Evolutionary conservation across 805 yeast species (phyloP).

Genomic region (Starmerella gropengiesseri): DNA sequence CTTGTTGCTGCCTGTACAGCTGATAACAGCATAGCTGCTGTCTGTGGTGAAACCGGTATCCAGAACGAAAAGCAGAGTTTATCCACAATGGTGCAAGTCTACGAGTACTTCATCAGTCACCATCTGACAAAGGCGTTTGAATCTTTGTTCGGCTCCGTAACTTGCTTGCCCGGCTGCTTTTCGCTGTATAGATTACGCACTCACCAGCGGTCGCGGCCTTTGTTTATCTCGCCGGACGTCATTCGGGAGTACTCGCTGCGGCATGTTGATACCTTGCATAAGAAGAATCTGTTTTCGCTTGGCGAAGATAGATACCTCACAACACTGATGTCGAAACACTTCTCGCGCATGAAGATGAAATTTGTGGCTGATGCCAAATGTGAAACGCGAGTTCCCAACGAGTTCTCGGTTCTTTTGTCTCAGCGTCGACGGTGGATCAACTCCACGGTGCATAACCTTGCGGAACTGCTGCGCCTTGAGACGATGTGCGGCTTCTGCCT

Average conservation of each 20-base stretch:
- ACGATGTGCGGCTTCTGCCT: conserved; percentile 54
- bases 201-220: conserved; percentile 42
- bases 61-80: conserved; percentile 44
- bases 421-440: conserved; percentile 82
- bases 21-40: conserved; percentile 48
- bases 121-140: conserved; percentile 56
- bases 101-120: conserved; percentile 53
- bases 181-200: conserved; percentile 41
- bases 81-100: conserved; percentile 54
- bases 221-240: conserved; percentile 49
- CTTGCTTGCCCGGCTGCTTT: conserved; percentile 61
- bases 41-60: conserved; percentile 53
- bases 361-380: conserved; percentile 51
- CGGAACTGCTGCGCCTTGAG: conserved; percentile 44
- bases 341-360: conserved; percentile 44
- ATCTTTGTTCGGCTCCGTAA: conserved; percentile 49
- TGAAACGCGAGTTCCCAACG: conserved; percentile 48
- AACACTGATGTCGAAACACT: conserved; percentile 46
- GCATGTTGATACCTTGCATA: conserved; percentile 48
- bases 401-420: conserved; percentile 75
- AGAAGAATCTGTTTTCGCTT: conserved; percentile 47
- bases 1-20: conserved; percentile 49
- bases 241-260: conserved; percentile 47
- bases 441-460: conserved; percentile 52
- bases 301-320: conserved; percentile 54